A percentile compares a stretch with the other conserved stretches of the same genome.
Evolutionary conservation across 2,329 filamentous ascomycete species (phyloP).

Genomic region (Diaporthe sp.): DNA sequence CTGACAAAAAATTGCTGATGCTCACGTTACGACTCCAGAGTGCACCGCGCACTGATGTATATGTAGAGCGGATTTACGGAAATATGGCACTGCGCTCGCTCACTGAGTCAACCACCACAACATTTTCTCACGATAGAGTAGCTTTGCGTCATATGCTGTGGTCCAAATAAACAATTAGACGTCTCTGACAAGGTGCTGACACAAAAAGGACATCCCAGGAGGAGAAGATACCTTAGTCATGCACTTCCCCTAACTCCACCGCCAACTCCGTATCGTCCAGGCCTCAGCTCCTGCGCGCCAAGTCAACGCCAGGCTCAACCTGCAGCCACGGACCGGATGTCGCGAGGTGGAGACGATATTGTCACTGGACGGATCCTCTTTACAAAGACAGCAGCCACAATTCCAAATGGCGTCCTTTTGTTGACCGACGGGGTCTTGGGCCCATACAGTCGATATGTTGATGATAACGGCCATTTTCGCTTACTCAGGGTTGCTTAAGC

Average conservation of each 20-base stretch:
- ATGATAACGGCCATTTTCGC: neutral
- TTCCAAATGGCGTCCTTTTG: neutral
- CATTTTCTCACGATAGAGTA: neutral
- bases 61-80: constrained; percentile 6
- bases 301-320: neutral
- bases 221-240: neutral
- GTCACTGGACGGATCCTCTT: neutral
- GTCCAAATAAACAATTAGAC: constrained; percentile 12
- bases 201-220: neutral
- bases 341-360: neutral
- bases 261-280: neutral
- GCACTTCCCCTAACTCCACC: neutral
- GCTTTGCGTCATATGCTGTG: neutral
- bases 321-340: constrained; percentile 7
- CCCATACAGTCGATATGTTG: neutral
- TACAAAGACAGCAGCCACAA: neutral
- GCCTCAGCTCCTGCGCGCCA: constrained; percentile 18
- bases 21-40: neutral
- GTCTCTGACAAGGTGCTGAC: constrained; percentile 34
- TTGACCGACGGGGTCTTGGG: neutral
- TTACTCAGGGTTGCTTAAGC: constrained; percentile 12
- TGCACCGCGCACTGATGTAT: neutral
- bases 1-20: constrained; percentile 27
- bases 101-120: neutral
- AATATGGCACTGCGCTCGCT: neutral